These are phyloP conservation scores for Metarhizium anisopliae DNA, from an alignment of 2,329 filamentous ascomycete species.

Conservation along the genomic window DNA sequence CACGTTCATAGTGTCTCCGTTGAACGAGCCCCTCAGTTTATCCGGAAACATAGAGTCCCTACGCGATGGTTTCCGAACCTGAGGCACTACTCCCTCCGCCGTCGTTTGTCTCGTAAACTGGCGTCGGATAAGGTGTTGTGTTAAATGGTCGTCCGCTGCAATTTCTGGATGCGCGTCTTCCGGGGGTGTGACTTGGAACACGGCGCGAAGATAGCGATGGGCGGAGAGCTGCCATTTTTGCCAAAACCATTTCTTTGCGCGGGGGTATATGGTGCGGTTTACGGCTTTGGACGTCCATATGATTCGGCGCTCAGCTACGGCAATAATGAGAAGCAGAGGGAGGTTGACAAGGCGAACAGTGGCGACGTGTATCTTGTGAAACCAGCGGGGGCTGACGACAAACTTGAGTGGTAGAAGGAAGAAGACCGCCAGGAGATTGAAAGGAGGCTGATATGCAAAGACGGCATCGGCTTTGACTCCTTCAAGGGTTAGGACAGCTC, in stretches of 20 bases:
- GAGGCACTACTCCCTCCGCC: slow-evolving; percentile 18
- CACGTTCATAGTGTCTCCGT: slow-evolving; percentile 33
- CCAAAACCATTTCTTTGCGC: slow-evolving; percentile 45
- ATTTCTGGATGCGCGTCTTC: slow-evolving; percentile 49
- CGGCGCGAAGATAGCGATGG: slow-evolving; percentile 62
- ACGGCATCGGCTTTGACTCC: slow-evolving; percentile 79
- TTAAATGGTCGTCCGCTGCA: slow-evolving; percentile 49
- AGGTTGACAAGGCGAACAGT: slow-evolving; percentile 66
- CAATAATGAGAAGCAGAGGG: slow-evolving; percentile 64
- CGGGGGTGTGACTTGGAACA: slow-evolving; percentile 64
- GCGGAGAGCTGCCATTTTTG: slow-evolving; percentile 59
- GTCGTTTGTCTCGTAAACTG: slow-evolving; percentile 42
- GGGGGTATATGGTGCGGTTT: slow-evolving; percentile 12
- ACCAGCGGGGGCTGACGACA: slow-evolving; percentile 71
- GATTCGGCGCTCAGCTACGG: slow-evolving; percentile 58
- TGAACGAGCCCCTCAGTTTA: slow-evolving; percentile 40
- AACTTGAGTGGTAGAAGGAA: slow-evolving; percentile 70
- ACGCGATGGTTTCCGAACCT: slow-evolving; percentile 27
- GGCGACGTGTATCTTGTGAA: slow-evolving; percentile 81
- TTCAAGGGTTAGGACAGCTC: slow-evolving; percentile 73
- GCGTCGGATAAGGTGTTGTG: slow-evolving; percentile 46
- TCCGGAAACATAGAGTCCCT: slow-evolving; percentile 48
- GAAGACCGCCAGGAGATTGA: slow-evolving; percentile 71
- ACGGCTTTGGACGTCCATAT: slow-evolving; percentile 43
- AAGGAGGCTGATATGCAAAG: slow-evolving; percentile 74